Evolutionary conservation across 345 rosid genomes (phyloP), one percentile per base, ranked within the genome.

Genomic region (Eucalyptus marginata): DNA sequence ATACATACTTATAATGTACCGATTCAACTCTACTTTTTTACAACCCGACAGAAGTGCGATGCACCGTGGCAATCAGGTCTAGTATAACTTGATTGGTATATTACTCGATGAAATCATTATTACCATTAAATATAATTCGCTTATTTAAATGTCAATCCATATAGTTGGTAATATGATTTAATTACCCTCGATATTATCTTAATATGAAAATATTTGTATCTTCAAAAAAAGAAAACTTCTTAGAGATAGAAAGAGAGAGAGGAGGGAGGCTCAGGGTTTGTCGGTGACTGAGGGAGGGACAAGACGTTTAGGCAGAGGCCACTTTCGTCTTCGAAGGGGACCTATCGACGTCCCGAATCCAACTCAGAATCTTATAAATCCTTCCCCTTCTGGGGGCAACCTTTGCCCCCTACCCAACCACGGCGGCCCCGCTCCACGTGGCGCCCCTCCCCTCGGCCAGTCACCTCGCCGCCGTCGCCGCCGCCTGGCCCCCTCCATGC

Each of bases 261-360:
- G 4, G 31, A 17, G 17, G 36, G 36, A 9, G 18, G 16, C 46
- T 33, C 81, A 33, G 81, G 25, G 25, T 8, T 76, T 20, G 84
- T 76, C 84, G 43, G 84, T 6, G 84, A 76, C 29, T 59, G 81
- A 15, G 18, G 89, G 89, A 64, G n/a, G 52, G 31, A 80, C 86
- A 33, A 49, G 52, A 49, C 54, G 66, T 31, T 8, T 18, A 31
- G 8, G 81, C 52, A 71, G 84, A 3, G 83, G 27, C 84, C 4
- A 18, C 36, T 52, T 64, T 62, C 33, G 36, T n/a, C 49, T 47
- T 6, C 43, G 27, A 5, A n/a, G 58, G 58, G 86, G 91, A 79
- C 88, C 90, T 90, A 92, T 93, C 95, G 89, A 90, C 93, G 88
- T 93, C 94, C 58, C 89, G 87, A 86, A 93, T 93, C 94, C 47